A percentile compares a stretch with the other conserved stretches of the same genome.
Conservation (phyloP, 345 rosid genomes). For the Eucalyptus erythrocorys region DNA sequence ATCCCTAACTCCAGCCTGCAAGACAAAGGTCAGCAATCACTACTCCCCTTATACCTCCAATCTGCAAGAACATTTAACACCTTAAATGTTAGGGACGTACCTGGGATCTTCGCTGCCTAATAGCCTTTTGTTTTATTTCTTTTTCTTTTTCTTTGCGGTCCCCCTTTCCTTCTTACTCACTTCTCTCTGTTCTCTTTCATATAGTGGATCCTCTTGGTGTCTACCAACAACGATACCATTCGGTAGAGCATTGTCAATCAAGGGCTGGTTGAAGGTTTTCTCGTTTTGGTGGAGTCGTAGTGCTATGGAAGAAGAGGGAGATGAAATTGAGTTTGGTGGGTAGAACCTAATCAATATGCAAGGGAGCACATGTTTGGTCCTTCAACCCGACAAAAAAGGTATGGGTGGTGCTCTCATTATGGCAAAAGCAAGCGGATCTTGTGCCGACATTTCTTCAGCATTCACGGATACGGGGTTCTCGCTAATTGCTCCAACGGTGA, state of each 20-base stretch:
- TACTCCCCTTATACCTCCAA: no score
- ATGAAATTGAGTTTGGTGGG: background rate
- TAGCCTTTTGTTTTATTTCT: background rate
- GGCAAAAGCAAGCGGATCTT: background rate
- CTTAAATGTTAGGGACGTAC: no score
- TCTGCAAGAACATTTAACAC: no score
- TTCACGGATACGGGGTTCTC: background rate
- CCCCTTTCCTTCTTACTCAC: background rate
- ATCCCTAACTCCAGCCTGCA: no score
- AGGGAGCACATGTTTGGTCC: background rate
- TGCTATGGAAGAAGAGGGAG: background rate
- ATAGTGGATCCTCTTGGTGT: background rate
- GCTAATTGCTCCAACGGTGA: background rate
- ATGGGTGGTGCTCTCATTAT: background rate
- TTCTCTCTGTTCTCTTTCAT: background rate
- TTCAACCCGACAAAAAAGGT: background rate
- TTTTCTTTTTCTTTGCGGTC: background rate
- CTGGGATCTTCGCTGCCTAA: no score
- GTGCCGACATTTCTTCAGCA: background rate
- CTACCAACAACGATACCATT: background rate
- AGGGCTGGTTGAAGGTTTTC: background rate
- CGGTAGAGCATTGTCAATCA: background rate
- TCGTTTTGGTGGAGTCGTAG: background rate
- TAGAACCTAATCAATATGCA: background rate
- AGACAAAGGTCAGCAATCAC: no score